Evolutionary conservation across 2,329 filamentous ascomycete species (phyloP).

Genomic region (Pseudogymnoascus sp.): DNA sequence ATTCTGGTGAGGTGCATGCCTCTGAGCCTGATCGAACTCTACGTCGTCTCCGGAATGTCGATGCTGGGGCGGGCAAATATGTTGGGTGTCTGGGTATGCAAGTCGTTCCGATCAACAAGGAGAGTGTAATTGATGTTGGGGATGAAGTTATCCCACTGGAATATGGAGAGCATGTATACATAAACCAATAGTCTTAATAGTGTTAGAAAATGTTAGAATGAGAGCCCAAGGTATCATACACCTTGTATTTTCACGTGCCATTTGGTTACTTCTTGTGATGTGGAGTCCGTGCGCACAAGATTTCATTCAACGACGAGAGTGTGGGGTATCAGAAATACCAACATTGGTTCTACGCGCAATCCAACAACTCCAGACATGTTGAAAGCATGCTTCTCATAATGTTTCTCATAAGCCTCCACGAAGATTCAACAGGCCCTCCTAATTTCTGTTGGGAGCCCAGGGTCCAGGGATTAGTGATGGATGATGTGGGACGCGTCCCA

Average conservation of each 20-base stretch:
- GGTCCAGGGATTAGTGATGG: not conserved
- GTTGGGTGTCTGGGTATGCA: constrained; percentile 58
- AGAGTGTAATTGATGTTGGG: constrained; percentile 45
- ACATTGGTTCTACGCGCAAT: not conserved
- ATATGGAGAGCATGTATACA: constrained; percentile 20
- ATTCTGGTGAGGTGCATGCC: constrained; percentile 24
- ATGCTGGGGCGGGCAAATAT: constrained; percentile 46
- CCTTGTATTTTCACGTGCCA: not conserved
- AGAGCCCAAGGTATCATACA: not conserved
- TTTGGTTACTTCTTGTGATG: not conserved
- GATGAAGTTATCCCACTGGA: constrained; percentile 46
- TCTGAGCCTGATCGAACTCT: constrained; percentile 53
- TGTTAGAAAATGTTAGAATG: not conserved
- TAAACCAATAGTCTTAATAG: constrained; percentile 15
- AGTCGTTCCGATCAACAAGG: constrained; percentile 44
- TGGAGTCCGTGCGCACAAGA: not conserved
- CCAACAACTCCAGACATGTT: not conserved
- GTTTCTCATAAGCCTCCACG: not conserved
- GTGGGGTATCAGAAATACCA: not conserved
- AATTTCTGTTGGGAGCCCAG: constrained; percentile 1
- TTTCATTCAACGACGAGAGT: not conserved
- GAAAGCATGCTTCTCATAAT: not conserved
- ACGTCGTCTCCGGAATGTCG: constrained; percentile 50
- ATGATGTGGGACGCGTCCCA: not conserved
- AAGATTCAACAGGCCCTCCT: not conserved